Conservation (phyloP, 768 basidiomycete species). For the Suillus subluteus region DNA sequence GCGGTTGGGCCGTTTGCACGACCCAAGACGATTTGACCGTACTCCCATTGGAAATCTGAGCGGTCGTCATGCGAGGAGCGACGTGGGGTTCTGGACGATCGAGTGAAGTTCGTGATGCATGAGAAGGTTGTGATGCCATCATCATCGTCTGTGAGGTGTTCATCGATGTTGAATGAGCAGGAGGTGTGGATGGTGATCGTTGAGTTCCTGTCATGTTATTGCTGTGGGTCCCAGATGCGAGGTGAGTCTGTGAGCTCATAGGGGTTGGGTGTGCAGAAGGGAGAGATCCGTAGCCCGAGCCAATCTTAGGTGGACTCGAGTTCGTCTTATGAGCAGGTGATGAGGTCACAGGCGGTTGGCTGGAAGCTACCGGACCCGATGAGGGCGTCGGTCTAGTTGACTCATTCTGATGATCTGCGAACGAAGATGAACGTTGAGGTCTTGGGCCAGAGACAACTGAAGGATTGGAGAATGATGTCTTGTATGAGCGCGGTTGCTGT, state of each 20-base stretch:
- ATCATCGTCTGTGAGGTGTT: conserved; percentile 22
- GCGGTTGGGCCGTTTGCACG: conserved; percentile 31
- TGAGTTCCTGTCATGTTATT: conserved; percentile 19
- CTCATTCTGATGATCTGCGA: conserved; percentile 29
- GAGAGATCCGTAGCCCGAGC: conserved; percentile 12
- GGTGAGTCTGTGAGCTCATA: conserved; percentile 19
- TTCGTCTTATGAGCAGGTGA: conserved; percentile 22
- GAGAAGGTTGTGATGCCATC: conserved; percentile 32
- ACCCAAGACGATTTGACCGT: conserved; percentile 37
- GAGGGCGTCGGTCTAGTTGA: neutral
- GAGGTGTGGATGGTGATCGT: conserved; percentile 23
- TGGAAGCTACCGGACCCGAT: conserved; percentile 9
- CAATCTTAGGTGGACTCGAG: conserved; percentile 21
- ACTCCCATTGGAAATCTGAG: conserved; percentile 19
- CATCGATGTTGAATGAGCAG: conserved; percentile 26
- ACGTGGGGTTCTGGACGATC: conserved; percentile 15
- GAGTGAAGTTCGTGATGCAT: conserved; percentile 7
- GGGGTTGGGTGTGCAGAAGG: conserved; percentile 30
- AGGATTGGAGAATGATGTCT: conserved; percentile 25
- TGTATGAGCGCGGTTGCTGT: conserved; percentile 25
- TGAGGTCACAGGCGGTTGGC: conserved; percentile 24
- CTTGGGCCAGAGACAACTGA: conserved; percentile 31
- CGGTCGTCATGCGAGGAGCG: conserved; percentile 17
- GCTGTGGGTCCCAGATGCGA: conserved; percentile 18
- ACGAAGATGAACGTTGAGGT: conserved; percentile 32